Conservation (phyloP, 192 early-diverging fungal genomes). For the Podila minutissima region DNA sequence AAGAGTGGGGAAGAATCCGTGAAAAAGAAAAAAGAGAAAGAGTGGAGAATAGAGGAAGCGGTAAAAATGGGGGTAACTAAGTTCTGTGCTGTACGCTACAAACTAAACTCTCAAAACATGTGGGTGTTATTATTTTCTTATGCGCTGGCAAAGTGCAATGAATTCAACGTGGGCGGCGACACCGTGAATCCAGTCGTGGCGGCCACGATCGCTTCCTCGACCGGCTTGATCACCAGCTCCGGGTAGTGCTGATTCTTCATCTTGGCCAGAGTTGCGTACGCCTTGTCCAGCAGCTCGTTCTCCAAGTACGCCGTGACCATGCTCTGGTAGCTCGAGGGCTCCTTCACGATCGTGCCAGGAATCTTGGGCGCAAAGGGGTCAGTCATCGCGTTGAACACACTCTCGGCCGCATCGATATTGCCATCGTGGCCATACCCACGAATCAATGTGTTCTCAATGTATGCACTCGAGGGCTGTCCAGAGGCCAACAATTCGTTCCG, state of each 20-base stretch:
- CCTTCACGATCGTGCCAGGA: constrained; percentile 51
- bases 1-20: too few relatives aligned
- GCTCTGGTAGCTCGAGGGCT: constrained; percentile 68
- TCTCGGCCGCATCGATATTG: constrained; percentile 50
- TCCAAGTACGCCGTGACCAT: constrained; percentile 65
- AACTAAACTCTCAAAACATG: too few relatives aligned
- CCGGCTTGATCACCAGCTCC: constrained; percentile 43
- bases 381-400: constrained; percentile 59
- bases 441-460: constrained; percentile 70
- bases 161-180: neutral
- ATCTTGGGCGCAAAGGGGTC: constrained; percentile 45
- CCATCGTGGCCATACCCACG: constrained; percentile 60
- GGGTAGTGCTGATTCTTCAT: constrained; percentile 42
- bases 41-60: too few relatives aligned
- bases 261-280: constrained; percentile 31
- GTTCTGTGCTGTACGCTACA: too few relatives aligned
- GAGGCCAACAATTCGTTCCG: constrained; percentile 51
- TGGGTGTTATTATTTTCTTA: too few relatives aligned
- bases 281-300: constrained; percentile 51
- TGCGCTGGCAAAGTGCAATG: too few relatives aligned
- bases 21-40: too few relatives aligned
- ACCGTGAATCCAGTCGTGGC: neutral
- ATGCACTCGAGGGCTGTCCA: constrained; percentile 55
- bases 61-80: too few relatives aligned
- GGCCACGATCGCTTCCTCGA: constrained; percentile 34